Conservation (phyloP, 345 rosid species). For the Populus nigra region DNA sequence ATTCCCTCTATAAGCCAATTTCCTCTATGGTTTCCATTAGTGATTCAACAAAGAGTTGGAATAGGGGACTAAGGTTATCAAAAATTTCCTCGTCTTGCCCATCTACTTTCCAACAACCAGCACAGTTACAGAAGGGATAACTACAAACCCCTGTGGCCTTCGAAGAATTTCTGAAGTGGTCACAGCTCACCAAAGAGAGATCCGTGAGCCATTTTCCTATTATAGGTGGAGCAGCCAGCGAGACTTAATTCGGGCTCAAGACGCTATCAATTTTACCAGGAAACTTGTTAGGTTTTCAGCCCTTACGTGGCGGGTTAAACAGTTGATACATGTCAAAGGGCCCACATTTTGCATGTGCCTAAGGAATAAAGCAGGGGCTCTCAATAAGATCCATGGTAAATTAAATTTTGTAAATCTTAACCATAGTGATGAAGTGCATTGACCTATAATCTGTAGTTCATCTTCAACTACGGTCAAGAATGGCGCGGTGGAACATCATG, state of each 20-base stretch:
- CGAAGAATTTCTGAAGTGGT: not conserved
- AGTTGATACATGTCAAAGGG: not conserved
- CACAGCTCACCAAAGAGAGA: not conserved
- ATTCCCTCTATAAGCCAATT: no score
- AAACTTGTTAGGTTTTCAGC: not conserved
- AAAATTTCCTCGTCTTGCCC: not conserved
- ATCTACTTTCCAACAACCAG: not conserved
- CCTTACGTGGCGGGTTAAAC: not conserved
- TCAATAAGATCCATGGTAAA: not conserved
- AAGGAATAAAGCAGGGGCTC: not conserved
- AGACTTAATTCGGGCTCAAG: no score
- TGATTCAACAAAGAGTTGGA: not conserved
- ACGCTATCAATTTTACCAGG: no score
- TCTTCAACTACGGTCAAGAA: no score
- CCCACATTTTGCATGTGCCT: not conserved
- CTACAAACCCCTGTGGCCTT: not conserved
- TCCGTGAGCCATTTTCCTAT: not conserved
- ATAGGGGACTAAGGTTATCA: not conserved
- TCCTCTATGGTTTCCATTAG: not conserved
- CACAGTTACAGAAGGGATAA: no score
- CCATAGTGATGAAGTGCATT: no score
- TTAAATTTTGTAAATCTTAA: not conserved
- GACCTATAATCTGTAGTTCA: no score
- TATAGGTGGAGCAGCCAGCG: no score
- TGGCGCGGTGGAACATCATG: no score